Percentiles rank a stretch among this genome's conserved stretches.
These are phyloP conservation scores for Lyophyllum semitale DNA, from an alignment of 768 basidiomycete genomes.

Conservation along the genomic window DNA sequence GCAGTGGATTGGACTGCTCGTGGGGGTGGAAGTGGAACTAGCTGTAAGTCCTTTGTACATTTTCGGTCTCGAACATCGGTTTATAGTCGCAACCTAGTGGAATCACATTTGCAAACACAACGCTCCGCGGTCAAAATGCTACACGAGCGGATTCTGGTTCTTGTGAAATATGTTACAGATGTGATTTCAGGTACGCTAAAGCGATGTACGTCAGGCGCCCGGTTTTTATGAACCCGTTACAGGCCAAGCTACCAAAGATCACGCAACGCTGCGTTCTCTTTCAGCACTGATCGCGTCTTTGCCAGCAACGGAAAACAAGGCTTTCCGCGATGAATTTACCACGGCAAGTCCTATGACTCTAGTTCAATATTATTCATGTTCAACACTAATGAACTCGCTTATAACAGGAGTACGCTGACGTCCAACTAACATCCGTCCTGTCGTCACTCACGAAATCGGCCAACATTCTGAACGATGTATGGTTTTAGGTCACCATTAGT, in stretches of 20 bases:
- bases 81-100: constrained; percentile 51
- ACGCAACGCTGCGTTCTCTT: constrained; percentile 80
- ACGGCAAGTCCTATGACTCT: constrained; percentile 48
- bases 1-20: constrained; percentile 95
- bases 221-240: neutral
- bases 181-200: constrained; percentile 67
- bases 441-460: constrained; percentile 88
- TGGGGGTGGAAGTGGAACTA: constrained; percentile 81
- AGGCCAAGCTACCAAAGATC: constrained; percentile 80
- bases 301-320: constrained; percentile 81
- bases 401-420: constrained; percentile 90
- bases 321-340: constrained; percentile 86
- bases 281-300: constrained; percentile 85
- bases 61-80: neutral
- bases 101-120: constrained; percentile 88
- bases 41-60: constrained; percentile 51
- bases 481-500: constrained; percentile 26
- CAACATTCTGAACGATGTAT: constrained; percentile 84
- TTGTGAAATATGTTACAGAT: constrained; percentile 84
- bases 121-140: constrained; percentile 97
- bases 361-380: neutral
- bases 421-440: constrained; percentile 88
- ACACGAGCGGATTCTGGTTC: constrained; percentile 82
- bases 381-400: neutral
- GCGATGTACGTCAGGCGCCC: neutral